Percentiles rank a stretch among this genome's conserved stretches.
Conservation (phyloP, 352 stramenopile species). For the Globisporangium barbulae region DNA sequence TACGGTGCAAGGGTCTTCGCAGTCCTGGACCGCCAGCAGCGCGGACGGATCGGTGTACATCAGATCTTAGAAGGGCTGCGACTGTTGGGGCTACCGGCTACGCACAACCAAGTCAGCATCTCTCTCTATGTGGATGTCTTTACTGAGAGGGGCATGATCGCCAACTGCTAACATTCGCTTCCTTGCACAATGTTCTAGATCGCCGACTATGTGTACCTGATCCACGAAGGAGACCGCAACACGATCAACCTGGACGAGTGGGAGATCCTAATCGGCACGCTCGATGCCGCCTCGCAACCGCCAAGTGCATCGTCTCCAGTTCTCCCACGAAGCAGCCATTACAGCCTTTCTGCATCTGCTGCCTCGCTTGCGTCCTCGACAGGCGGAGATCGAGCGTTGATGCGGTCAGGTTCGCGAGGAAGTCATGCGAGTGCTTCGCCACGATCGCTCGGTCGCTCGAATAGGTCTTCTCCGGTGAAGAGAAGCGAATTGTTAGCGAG, state of each 20-base stretch:
- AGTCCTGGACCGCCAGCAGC: slow-evolving; percentile 46
- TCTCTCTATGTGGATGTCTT: not conserved
- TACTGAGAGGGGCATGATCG: not conserved
- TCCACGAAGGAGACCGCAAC: slow-evolving; percentile 51
- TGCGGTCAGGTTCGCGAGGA: not conserved
- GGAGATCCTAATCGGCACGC: slow-evolving; percentile 59
- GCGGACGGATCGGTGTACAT: slow-evolving; percentile 40
- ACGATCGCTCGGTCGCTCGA: slow-evolving; percentile 1
- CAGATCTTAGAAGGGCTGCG: slow-evolving; percentile 58
- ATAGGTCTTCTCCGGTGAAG: not conserved
- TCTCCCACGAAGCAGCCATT: not conserved
- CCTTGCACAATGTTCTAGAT: slow-evolving; percentile 28
- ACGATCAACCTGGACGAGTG: slow-evolving; percentile 66
- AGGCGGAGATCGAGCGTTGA: not conserved
- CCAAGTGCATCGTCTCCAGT: slow-evolving; percentile 1
- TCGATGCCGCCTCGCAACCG: slow-evolving; percentile 56
- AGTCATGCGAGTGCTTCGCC: slow-evolving; percentile 2
- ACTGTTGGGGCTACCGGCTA: slow-evolving; percentile 49
- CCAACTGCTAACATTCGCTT: not conserved
- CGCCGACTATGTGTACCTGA: slow-evolving; percentile 70
- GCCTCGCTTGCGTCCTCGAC: not conserved
- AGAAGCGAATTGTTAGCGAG: not conserved
- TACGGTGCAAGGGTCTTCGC: slow-evolving; percentile 48
- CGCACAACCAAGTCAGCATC: slow-evolving; percentile 52
- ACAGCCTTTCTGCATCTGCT: not conserved